Conservation (phyloP, 148 eudicot species). For the Fagopyrum homotropicum region DNA sequence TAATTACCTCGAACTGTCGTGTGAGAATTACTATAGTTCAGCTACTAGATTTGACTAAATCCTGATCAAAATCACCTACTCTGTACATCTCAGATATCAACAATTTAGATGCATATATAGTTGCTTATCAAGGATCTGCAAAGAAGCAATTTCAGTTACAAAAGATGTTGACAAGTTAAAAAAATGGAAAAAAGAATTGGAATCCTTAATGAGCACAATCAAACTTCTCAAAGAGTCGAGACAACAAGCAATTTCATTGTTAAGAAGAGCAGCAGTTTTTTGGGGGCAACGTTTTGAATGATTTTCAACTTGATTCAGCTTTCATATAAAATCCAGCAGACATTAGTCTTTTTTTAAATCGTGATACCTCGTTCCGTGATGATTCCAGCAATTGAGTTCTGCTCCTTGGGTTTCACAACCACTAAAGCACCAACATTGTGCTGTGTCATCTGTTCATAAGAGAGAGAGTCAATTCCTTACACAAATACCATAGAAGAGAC, state of each 20-base stretch:
- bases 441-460: constrained; percentile 76
- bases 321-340: neutral
- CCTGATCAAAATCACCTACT: neutral
- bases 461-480: neutral
- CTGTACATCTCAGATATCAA: neutral
- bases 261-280: neutral
- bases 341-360: neutral
- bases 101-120: neutral
- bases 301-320: neutral
- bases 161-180: neutral
- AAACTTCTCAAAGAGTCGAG: neutral
- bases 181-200: neutral
- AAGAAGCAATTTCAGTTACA: neutral
- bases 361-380: constrained; percentile 86
- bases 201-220: neutral
- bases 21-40: neutral
- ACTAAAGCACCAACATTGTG: constrained; percentile 98
- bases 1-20: neutral
- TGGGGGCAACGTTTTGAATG: neutral
- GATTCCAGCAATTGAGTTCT: constrained; percentile 81
- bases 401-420: constrained; percentile 87
- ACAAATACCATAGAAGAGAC: neutral
- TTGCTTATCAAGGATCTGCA: neutral
- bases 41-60: neutral
- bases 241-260: constrained; percentile 3